Percentiles rank a stretch among this genome's conserved stretches.
These are phyloP conservation scores for Geum urbanum DNA, from an alignment of 306 rosid genomes.

Conservation along the genomic window DNA sequence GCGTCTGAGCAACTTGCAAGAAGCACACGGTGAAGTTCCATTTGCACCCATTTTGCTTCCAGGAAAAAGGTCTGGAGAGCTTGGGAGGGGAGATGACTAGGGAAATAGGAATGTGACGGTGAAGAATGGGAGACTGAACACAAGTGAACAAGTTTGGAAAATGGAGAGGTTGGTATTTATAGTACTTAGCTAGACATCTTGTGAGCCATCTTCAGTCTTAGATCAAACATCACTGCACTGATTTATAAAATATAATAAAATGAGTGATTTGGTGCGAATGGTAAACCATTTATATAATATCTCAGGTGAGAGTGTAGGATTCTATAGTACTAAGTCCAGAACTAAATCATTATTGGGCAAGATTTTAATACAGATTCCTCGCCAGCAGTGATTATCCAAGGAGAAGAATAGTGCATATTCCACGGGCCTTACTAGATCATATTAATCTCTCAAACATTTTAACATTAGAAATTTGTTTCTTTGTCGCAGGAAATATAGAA, in stretches of 20 bases:
- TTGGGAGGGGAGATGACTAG: constrained; percentile 7
- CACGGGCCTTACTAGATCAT: too few species aligned
- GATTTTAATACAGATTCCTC: too few species aligned
- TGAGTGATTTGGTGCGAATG: not conserved
- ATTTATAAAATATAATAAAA: not conserved
- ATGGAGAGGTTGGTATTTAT: constrained; percentile 32
- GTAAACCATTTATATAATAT: constrained; percentile 15
- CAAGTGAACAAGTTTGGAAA: constrained; percentile 8
- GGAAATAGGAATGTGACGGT: not conserved
- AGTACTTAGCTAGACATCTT: constrained; percentile 24
- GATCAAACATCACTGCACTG: not conserved
- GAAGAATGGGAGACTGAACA: not conserved
- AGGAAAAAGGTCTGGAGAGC: constrained; percentile 9
- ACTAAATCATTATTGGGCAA: not conserved
- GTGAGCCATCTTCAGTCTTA: constrained; percentile 21
- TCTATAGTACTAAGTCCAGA: constrained; percentile 5
- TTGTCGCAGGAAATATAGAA: too few species aligned
- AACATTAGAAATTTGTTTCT: too few species aligned
- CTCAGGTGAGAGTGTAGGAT: constrained; percentile 12
- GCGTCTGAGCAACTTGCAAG: constrained; percentile 87
- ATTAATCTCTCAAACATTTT: too few species aligned
- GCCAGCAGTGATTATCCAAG: too few species aligned
- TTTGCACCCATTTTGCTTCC: constrained; percentile 42
- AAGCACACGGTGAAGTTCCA: constrained; percentile 89
- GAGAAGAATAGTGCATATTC: too few species aligned